Evolutionary conservation across 176 grass and related monocot species (phyloP).

Genomic region (Raddia guianensis): DNA sequence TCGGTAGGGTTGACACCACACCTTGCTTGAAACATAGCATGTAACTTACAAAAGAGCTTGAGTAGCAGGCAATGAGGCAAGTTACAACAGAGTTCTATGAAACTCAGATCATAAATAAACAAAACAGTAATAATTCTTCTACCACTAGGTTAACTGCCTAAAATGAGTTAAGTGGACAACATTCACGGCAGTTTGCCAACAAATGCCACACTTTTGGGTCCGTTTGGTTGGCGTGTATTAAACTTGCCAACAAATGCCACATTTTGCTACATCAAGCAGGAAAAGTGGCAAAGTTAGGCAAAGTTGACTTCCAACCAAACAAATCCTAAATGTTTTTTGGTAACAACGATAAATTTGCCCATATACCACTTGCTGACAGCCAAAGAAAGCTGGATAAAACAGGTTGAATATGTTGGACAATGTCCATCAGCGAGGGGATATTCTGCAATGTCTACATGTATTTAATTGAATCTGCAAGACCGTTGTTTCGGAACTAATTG

Average conservation of each 20-base stretch:
- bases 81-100: slow-evolving; percentile 14
- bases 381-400: slow-evolving; percentile 22
- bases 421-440: not conserved
- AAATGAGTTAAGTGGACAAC: not conserved
- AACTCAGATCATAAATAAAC: slow-evolving; percentile 6
- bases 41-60: slow-evolving; percentile 10
- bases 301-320: not conserved
- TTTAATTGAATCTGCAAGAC: slow-evolving; percentile 11
- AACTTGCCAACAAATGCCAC: too few species aligned
- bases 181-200: not conserved
- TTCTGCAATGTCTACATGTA: not conserved
- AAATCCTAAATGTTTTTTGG: not conserved
- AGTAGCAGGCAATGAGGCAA: not conserved
- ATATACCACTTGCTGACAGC: not conserved
- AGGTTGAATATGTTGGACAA: not conserved
- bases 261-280: too few species aligned
- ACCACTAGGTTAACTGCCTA: slow-evolving; percentile 5
- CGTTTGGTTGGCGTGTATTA: too few species aligned
- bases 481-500: slow-evolving; percentile 15
- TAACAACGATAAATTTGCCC: not conserved
- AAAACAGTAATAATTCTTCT: not conserved
- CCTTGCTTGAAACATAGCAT: slow-evolving; percentile 26
- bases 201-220: too few species aligned
- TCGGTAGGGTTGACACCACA: not conserved
- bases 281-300: too few species aligned